phyloP scores from a whole-genome alignment of 2,329 filamentous ascomycete genomes.

The Claviceps sorghi region DNA sequence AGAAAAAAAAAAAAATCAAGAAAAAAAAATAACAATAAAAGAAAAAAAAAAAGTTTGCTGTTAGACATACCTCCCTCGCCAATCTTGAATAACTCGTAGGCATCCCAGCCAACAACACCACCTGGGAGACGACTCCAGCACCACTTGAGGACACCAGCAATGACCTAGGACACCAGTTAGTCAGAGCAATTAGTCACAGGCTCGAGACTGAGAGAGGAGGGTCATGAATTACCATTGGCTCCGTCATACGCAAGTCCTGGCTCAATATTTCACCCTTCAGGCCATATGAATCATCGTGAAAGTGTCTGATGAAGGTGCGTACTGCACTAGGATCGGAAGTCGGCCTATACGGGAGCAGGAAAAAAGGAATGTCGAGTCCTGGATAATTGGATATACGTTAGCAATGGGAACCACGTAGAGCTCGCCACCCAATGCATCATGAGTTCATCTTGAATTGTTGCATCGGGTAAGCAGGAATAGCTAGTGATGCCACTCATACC shows the following conservation, averaged over 20 bases:
- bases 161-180: constrained; percentile 44
- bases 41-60: background rate
- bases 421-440: background rate
- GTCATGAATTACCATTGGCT: constrained; percentile 64
- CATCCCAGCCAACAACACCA: constrained; percentile 91
- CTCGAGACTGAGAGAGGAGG: background rate
- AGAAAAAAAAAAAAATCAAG: background rate
- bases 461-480: background rate
- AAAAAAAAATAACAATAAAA: background rate
- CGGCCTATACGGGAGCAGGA: constrained; percentile 86
- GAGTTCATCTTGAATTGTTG: background rate
- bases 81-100: constrained; percentile 88
- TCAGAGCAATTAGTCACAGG: background rate
- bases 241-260: constrained; percentile 81
- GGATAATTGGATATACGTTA: constrained; percentile 2
- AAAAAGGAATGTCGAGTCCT: constrained; percentile 84
- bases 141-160: constrained; percentile 94
- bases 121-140: constrained; percentile 89
- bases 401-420: background rate
- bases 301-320: constrained; percentile 83
- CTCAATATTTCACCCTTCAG: constrained; percentile 55
- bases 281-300: constrained; percentile 58
- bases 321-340: constrained; percentile 85
- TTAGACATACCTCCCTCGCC: constrained; percentile 66
- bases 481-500: constrained; percentile 41